Evolutionary conservation across 2,329 filamentous ascomycete genomes (phyloP).

Genomic region (Verticillium zaregamsianum): DNA sequence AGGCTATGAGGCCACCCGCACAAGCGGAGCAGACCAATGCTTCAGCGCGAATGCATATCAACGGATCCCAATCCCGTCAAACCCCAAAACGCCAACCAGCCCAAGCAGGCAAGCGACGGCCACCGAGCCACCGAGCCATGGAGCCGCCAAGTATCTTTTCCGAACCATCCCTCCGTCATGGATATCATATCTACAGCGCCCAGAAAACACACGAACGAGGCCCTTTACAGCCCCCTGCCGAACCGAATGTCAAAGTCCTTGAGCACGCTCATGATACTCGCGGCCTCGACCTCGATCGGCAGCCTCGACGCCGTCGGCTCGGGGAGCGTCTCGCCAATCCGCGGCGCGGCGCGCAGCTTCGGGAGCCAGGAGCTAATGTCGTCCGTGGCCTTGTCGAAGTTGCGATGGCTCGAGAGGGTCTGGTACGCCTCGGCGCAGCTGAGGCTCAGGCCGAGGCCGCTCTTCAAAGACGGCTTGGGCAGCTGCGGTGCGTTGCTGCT

Average conservation of each 20-base stretch:
- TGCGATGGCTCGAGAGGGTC: conserved; percentile 70
- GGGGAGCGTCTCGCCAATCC: conserved; percentile 25
- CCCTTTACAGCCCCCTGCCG: conserved; percentile 28
- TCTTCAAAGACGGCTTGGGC: conserved; percentile 17
- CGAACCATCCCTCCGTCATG: background rate
- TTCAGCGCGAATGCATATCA: background rate
- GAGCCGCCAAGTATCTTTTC: background rate
- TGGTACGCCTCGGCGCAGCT: conserved; percentile 77
- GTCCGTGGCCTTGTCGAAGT: conserved; percentile 69
- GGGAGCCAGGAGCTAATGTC: conserved; percentile 75
- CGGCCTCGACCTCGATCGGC: conserved; percentile 75
- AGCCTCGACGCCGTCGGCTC: conserved; percentile 28
- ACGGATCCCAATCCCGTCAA: background rate
- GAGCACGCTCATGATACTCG: conserved; percentile 81
- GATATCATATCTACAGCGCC: background rate
- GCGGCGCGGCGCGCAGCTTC: conserved; percentile 59
- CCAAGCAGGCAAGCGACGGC: background rate
- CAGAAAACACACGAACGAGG: background rate
- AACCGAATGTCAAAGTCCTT: conserved; percentile 78
- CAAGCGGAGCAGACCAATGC: background rate
- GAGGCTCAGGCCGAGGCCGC: conserved; percentile 49
- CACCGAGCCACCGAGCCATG: background rate
- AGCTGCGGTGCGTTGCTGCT: conserved; percentile 23
- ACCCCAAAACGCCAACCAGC: background rate
- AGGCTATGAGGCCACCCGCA: background rate